Evolutionary conservation across 2,329 filamentous ascomycete species (phyloP).

Genomic region (Talaromyces sp.): DNA sequence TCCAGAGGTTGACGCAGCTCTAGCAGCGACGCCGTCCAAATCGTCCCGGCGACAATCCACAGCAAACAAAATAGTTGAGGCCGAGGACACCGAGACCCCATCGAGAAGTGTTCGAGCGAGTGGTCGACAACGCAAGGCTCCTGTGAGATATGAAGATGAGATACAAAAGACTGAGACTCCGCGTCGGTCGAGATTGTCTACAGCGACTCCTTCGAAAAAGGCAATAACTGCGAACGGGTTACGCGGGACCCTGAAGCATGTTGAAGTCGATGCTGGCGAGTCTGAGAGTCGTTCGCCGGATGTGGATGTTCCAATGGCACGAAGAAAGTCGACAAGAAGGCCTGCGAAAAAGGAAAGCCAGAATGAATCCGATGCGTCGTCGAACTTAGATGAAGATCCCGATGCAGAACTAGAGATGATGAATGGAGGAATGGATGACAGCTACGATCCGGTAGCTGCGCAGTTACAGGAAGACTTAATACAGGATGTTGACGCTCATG

Average conservation of each 20-base stretch:
- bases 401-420: constrained; percentile 22
- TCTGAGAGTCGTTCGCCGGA: constrained; percentile 20
- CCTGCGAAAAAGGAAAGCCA: constrained; percentile 6
- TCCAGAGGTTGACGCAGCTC: constrained; percentile 18
- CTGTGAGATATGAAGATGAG: constrained; percentile 32
- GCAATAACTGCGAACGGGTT: constrained; percentile 25
- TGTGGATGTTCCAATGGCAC: constrained; percentile 22
- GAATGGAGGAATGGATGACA: constrained; percentile 34
- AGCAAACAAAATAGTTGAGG: constrained; percentile 15
- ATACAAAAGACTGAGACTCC: constrained; percentile 16
- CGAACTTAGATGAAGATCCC: background rate
- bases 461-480: constrained; percentile 38
- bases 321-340: constrained; percentile 29
- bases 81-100: constrained; percentile 22
- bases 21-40: constrained; percentile 20
- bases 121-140: constrained; percentile 34
- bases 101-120: constrained; percentile 31
- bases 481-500: constrained; percentile 24
- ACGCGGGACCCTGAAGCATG: constrained; percentile 23
- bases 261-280: background rate
- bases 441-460: constrained; percentile 33
- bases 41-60: constrained; percentile 28
- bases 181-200: constrained; percentile 21
- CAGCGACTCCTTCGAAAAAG: constrained; percentile 23
- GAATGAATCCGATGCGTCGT: constrained; percentile 1